phyloP scores from a whole-genome alignment of 768 basidiomycete species.

The Udeniomyces megalosporus region DNA sequence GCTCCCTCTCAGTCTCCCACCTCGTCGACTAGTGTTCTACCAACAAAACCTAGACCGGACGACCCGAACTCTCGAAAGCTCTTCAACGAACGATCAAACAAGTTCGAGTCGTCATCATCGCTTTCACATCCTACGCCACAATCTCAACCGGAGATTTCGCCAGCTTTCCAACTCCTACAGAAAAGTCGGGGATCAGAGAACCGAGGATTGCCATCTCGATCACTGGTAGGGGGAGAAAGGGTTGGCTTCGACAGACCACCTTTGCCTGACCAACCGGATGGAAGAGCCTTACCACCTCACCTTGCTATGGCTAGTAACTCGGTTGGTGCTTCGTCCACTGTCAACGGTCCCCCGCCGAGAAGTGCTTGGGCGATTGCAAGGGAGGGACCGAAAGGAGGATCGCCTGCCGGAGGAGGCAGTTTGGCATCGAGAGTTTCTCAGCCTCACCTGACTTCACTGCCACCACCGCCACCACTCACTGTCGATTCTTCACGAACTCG shows the following conservation, averaged over 20 bases:
- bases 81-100: slow-evolving; percentile 91
- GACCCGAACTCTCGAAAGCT: slow-evolving; percentile 52
- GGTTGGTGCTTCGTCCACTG: background rate
- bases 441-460: too few species aligned
- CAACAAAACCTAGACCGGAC: slow-evolving; percentile 37
- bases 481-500: background rate
- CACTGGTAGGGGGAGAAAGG: too few species aligned
- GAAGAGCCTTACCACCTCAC: slow-evolving; percentile 10
- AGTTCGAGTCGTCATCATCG: slow-evolving; percentile 50
- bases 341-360: background rate
- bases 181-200: slow-evolving; percentile 29
- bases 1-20: slow-evolving; percentile 10
- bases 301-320: background rate
- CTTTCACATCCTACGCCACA: background rate
- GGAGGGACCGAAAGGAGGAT: too few species aligned
- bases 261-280: background rate
- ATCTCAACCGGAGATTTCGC: too few species aligned
- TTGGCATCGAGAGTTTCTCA: background rate
- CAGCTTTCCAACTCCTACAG: slow-evolving; percentile 40
- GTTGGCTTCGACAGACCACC: background rate
- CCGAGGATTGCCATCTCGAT: background rate
- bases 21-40: slow-evolving; percentile 32
- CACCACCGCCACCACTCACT: background rate
- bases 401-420: background rate
- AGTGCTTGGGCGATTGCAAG: too few species aligned